Evolutionary conservation across 1,284 basidiomycete species (phyloP), one percentile per base, ranked within the genome.

Genomic region (Rhodotorula mucilaginosa): DNA sequence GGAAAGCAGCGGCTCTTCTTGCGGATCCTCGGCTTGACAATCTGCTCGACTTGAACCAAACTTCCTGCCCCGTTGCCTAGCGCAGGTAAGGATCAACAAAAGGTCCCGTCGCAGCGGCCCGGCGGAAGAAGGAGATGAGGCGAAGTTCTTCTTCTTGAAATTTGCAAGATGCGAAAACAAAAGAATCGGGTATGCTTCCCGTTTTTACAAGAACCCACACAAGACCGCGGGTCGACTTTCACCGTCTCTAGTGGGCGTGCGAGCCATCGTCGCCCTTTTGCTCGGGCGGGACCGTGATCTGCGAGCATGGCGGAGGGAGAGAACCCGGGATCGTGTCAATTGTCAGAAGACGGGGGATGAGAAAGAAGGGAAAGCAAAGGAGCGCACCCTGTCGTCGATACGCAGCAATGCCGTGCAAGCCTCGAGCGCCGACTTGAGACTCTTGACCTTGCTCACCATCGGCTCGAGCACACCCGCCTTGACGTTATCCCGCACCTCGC

Each of bases 391-490:
- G 61, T 76, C 96, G 81, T 98, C 96, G 80, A 99, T 99, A 72
- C 97, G 88, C 80, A 99, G 84, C 77, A 99, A 83, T 72, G 92
- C 93, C 46, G 97, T 95, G 15, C 96, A 94, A 21, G 97, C 96
- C 83, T 99, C 97, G 76, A 97, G 92, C 29, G 95, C 95, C 64
- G 90, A 92, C 85, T 99, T 99, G 81, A 99, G 83, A 80, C 91
- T 95, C 82, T 92, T 91, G 75, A 99, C 61, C 84, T 99, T 99
- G 85, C 90, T 92, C 82, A 99, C 87, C 10, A 95, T 97, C 3
- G 97, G 97, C 83, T 99, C 97, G 65, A 99, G 84, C 34, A 99
- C 89, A 58, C 97, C 97, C 15, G 94, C 93, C 66, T 88, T 85
- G 67, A 97, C 88, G 80, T 99, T 99, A 83, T 99, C 97, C 67